Percentiles rank a stretch among this genome's conserved stretches.
These are phyloP conservation scores for Saccharomyces uvarum DNA, from an alignment of 1,139 yeast species.

Conservation along the genomic window DNA sequence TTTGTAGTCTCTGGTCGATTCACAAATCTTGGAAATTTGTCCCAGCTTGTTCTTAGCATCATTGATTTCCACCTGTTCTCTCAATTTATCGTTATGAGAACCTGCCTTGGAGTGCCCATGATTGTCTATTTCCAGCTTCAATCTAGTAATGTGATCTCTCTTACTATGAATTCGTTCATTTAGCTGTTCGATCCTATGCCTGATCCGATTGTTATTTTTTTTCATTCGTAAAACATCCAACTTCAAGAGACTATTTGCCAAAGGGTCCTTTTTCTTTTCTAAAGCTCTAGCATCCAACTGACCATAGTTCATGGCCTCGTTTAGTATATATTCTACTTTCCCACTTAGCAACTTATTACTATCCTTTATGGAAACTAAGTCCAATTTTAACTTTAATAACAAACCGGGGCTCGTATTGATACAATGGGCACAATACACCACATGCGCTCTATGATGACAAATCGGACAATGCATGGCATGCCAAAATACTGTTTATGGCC, in stretches of 20 bases:
- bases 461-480: constrained; percentile 18
- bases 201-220: constrained; percentile 15
- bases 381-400: constrained; percentile 15
- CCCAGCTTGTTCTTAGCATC: constrained; percentile 7
- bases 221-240: constrained; percentile 17
- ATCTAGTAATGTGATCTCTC: constrained; percentile 5
- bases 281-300: neutral
- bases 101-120: neutral
- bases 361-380: constrained; percentile 14
- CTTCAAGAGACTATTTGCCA: constrained; percentile 16
- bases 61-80: constrained; percentile 1
- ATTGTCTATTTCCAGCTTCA: constrained; percentile 6
- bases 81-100: neutral
- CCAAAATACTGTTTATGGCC: too few species aligned
- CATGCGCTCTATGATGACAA: constrained; percentile 17
- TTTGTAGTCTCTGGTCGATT: constrained; percentile 9
- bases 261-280: constrained; percentile 4
- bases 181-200: constrained; percentile 12
- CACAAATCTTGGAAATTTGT: constrained; percentile 12
- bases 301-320: constrained; percentile 10
- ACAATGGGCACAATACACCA: constrained; percentile 25
- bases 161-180: constrained; percentile 12
- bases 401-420: constrained; percentile 24
- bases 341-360: constrained; percentile 11
- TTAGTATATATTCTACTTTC: constrained; percentile 18